Conservation (phyloP, 176 grass and related monocot genomes). For the Zoysia pacifica region DNA sequence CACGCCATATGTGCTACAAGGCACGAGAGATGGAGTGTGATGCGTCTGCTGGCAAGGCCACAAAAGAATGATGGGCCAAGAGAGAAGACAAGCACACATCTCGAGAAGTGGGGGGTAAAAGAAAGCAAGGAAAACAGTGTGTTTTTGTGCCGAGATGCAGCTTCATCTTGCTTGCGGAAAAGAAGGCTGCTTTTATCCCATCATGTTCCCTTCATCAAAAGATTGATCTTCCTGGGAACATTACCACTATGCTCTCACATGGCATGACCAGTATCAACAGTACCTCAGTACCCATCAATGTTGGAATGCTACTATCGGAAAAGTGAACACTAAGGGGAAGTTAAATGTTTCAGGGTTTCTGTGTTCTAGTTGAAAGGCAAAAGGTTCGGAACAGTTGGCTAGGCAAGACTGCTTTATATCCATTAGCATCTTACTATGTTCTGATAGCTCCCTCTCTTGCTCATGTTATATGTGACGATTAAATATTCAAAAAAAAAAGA, state of each 20-base stretch:
- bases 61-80: slow-evolving; percentile 46
- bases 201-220: slow-evolving; percentile 40
- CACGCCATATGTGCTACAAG: slow-evolving; percentile 16
- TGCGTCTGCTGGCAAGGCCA: slow-evolving; percentile 29
- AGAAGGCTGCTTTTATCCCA: slow-evolving; percentile 43
- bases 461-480: background rate
- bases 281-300: slow-evolving; percentile 20
- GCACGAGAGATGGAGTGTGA: slow-evolving; percentile 27
- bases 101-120: slow-evolving; percentile 21
- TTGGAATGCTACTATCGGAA: background rate
- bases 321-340: slow-evolving; percentile 8
- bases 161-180: slow-evolving; percentile 32
- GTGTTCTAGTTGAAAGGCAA: slow-evolving; percentile 2
- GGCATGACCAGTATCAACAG: slow-evolving; percentile 10
- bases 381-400: background rate
- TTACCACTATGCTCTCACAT: slow-evolving; percentile 40
- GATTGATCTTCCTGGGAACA: slow-evolving; percentile 44
- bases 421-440: slow-evolving; percentile 5
- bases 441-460: background rate
- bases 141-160: slow-evolving; percentile 31
- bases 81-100: slow-evolving; percentile 17
- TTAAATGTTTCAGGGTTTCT: slow-evolving; percentile 16
- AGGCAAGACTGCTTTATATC: slow-evolving; percentile 11
- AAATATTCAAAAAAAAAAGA: too few relatives aligned
- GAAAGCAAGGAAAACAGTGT: slow-evolving; percentile 18